These are phyloP conservation scores for Chlamydomonas sp. DNA, from an alignment of 139 green algal species.

Conservation along the genomic window DNA sequence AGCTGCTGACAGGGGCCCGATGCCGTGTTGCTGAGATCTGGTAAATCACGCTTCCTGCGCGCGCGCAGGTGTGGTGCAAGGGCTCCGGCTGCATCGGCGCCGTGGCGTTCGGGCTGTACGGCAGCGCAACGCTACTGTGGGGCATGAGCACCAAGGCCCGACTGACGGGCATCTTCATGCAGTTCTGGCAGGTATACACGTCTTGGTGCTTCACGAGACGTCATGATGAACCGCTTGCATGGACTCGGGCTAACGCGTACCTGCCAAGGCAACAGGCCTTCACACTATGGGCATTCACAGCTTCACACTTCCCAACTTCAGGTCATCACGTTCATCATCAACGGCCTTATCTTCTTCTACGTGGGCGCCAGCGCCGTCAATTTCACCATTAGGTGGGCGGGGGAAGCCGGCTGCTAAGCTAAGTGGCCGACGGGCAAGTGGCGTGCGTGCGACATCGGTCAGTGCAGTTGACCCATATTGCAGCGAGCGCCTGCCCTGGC, in stretches of 20 bases:
- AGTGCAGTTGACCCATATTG: background rate
- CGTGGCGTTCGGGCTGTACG: conserved; percentile 88
- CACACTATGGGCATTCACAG: background rate
- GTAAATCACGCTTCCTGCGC: background rate
- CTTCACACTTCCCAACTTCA: background rate
- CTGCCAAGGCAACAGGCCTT: too few species aligned
- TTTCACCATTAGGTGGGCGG: conserved; percentile 75
- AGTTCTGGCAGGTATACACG: conserved; percentile 63
- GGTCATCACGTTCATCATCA: conserved; percentile 63
- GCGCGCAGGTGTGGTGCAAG: conserved; percentile 49
- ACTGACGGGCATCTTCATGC: conserved; percentile 40
- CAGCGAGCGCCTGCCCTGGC: background rate
- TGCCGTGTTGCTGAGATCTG: background rate
- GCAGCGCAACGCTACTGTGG: conserved; percentile 73
- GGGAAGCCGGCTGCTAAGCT: background rate
- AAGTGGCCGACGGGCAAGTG: too few species aligned
- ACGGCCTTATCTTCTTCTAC: conserved; percentile 67
- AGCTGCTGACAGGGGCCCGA: background rate
- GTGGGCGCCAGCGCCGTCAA: conserved; percentile 80
- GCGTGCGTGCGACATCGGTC: too few species aligned
- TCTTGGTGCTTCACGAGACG: background rate
- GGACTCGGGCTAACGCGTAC: too few species aligned
- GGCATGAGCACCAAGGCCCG: conserved; percentile 69
- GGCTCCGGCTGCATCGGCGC: conserved; percentile 82
- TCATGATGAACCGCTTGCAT: background rate